phyloP scores from a whole-genome alignment of 306 rosid species.

The Prunus mongolica region DNA sequence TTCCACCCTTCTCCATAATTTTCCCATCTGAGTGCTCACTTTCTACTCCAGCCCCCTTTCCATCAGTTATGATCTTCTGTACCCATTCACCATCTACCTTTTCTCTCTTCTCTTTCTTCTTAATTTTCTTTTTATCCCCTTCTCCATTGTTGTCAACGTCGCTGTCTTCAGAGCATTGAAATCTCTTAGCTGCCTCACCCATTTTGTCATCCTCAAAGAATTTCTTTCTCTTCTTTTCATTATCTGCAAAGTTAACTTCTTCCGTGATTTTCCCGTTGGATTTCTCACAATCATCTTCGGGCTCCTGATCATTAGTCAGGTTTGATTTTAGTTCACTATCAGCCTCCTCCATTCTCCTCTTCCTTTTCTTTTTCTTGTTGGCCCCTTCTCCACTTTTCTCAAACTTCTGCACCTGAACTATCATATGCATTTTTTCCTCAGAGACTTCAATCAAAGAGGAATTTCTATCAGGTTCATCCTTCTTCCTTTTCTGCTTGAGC shows the following conservation, averaged over 20 bases:
- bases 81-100: background rate
- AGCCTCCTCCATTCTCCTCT: background rate
- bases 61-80: background rate
- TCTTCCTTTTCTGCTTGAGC: conserved; percentile 5
- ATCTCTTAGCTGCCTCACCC: background rate
- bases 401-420: background rate
- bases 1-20: conserved; percentile 12
- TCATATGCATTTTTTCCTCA: background rate
- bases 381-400: background rate
- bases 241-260: background rate
- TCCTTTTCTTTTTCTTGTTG: background rate
- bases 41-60: conserved; percentile 16
- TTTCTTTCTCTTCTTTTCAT: background rate
- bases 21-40: conserved; percentile 8
- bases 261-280: background rate
- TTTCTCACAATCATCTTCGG: background rate
- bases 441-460: background rate
- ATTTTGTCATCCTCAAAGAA: background rate
- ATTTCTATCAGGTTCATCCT: background rate
- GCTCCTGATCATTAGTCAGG: background rate
- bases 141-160: background rate
- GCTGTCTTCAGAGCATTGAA: background rate
- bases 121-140: conserved; percentile 3
- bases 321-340: background rate
- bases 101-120: conserved; percentile 6